Evolutionary conservation across 1,284 basidiomycete species (phyloP), one percentile per base, ranked within the genome.

Genomic region (Cryptococcus wingfieldii): DNA sequence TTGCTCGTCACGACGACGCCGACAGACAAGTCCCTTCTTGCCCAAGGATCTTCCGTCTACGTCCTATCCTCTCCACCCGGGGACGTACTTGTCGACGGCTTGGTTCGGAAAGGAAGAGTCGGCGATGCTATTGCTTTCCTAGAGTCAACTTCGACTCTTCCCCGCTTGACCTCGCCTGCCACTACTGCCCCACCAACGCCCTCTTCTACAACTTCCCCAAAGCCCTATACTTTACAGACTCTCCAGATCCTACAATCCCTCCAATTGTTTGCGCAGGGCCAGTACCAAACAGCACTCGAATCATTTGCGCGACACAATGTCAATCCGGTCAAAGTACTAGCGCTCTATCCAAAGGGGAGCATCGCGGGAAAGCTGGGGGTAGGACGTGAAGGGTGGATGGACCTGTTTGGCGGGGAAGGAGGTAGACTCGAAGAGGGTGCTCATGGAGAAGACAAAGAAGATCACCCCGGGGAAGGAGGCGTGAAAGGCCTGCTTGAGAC

Each of bases 321-420:
- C 60, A 95, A 96, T 67, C 95, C 95, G 0, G 90, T 92, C 2
- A 90, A 94, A 68, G 90, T 98, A 1, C 83, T 98, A 13, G 88
- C 93, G 1, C 79, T 98, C 4, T 98, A 90, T 72, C 90, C 92
- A 0, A 58, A 62, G 8, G 82, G 87, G 47, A 80, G 80, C 16
- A 84, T 98, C 2, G 83, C 92, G 0, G 95, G 95, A 4, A 80
- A 88, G 34, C 76, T 98, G 12, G 80, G 85, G 13, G 82, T 87
- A 0, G 82, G 85, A 14, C 81, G 78, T 38, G 70, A 74, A 5
- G 82, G 82, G n/a, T 95, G 93, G 90, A 87, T 94, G 70, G 79
- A 81, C 3, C 76, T 95, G 8, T 98, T 90, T 74, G 94, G 92
- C 10, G 94, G 92, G 0, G 86, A 86, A 0, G 60, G 63, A 16